Evolutionary conservation across 495 filamentous ascomycete genomes (phyloP).

Genomic region (Alectoria sarmentosa): DNA sequence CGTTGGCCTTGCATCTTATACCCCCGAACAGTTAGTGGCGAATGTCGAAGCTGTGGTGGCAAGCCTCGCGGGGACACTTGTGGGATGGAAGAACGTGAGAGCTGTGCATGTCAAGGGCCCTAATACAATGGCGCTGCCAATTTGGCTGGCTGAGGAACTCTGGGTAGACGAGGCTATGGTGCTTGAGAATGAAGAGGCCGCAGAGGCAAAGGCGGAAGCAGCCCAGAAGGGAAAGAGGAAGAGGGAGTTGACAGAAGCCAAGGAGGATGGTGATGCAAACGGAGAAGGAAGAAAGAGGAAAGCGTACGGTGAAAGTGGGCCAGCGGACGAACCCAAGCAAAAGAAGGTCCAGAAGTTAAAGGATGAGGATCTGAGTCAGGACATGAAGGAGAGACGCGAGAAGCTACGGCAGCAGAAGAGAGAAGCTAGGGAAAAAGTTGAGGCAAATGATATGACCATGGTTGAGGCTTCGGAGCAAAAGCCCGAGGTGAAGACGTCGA

Average conservation of each 20-base stretch:
- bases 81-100: constrained; percentile 80
- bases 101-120: constrained; percentile 83
- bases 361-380: constrained; percentile 39
- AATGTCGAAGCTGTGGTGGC: constrained; percentile 69
- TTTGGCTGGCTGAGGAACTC: constrained; percentile 86
- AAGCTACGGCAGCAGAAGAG: constrained; percentile 50
- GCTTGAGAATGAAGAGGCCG: constrained; percentile 48
- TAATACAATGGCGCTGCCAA: constrained; percentile 75
- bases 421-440: constrained; percentile 29
- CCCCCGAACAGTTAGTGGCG: constrained; percentile 64
- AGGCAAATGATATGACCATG: neutral
- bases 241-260: constrained; percentile 38
- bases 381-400: constrained; percentile 50
- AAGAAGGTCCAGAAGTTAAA: constrained; percentile 39
- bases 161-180: constrained; percentile 81
- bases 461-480: neutral
- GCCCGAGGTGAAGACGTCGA: constrained; percentile 1
- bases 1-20: constrained; percentile 65
- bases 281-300: constrained; percentile 47
- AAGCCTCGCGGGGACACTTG: constrained; percentile 63
- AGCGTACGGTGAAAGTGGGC: constrained; percentile 29
- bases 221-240: constrained; percentile 59
- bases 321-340: constrained; percentile 29
- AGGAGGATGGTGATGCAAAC: constrained; percentile 25
- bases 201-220: constrained; percentile 41